Evolutionary conservation across 352 stramenopile species (phyloP).

Genomic region (Phytophthora citricola): DNA sequence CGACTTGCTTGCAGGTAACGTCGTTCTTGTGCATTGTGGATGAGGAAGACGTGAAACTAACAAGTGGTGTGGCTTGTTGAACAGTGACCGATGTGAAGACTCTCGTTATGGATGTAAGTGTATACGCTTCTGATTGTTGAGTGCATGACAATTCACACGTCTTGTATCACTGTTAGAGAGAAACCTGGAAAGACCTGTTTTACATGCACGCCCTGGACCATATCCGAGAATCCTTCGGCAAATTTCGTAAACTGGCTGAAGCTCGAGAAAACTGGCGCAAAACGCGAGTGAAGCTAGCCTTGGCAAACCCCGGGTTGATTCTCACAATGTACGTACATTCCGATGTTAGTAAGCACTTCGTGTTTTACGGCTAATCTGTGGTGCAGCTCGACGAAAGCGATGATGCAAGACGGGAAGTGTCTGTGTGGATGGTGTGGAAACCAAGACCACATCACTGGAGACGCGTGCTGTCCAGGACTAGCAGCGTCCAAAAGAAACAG

Average conservation of each 20-base stretch:
- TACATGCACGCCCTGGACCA: slow-evolving; percentile 78
- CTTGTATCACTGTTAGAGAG: slow-evolving; percentile 39
- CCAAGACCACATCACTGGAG: slow-evolving; percentile 73
- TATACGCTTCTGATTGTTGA: not conserved
- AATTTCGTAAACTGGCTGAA: slow-evolving; percentile 67
- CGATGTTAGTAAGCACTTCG: no score
- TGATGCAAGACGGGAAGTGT: slow-evolving; percentile 88
- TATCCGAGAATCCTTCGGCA: slow-evolving; percentile 59
- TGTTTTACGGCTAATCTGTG: not conserved
- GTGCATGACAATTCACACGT: not conserved
- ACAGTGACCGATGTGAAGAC: slow-evolving; percentile 80
- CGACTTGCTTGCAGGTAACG: slow-evolving; percentile 62
- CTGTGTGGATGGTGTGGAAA: slow-evolving; percentile 85
- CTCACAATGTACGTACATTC: slow-evolving; percentile 62
- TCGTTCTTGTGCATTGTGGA: no score
- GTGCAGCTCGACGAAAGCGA: slow-evolving; percentile 73
- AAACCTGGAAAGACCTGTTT: slow-evolving; percentile 84
- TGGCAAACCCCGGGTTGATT: slow-evolving; percentile 71
- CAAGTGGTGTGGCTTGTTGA: slow-evolving; percentile 4
- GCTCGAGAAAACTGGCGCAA: slow-evolving; percentile 80
- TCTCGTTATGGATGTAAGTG: slow-evolving; percentile 79
- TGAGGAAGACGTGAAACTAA: no score
- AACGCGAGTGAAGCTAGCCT: slow-evolving; percentile 73
- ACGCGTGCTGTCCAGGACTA: slow-evolving; percentile 49
- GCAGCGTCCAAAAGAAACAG: slow-evolving; percentile 63